Base-by-base conservation (phyloP, 2,329 filamentous ascomycete genomes). In the Verticillium isaacii region DNA sequence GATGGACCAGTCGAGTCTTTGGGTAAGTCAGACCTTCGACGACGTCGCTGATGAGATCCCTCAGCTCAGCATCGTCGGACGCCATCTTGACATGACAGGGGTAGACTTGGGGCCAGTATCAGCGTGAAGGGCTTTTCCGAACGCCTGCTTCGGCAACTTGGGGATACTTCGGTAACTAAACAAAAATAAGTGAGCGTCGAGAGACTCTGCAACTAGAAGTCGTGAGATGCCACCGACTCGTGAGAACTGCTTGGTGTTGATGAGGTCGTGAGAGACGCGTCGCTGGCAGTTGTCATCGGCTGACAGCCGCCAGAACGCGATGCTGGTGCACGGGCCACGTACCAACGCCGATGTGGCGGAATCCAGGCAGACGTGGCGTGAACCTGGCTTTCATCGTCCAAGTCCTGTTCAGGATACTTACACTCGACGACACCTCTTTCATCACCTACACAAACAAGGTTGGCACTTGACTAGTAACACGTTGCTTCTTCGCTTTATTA, bases 1-100 rank as follows among this genome's bases (percentile, higher is more conserved):
- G 23, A 7, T 65, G 14, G 61, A 61, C 19, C 45, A 58, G 14
- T 17, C 5, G 25, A 4, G 50, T 58, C 11, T 29, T 29, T 5
- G 17, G 4, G n/a, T 34, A 9, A 1, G 32, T 19, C 34, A 23
- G 32, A 58, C 57, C 66, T 32, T 70, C 63, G 34, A 78, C 66
- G 55, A 80, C 68, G 66, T 79, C 73, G 23, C 71, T 69, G 55
- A 77, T 70, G 34, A 80, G 68, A 32, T 70, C 63, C 59, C 69
- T 65, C 56, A 78, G 71, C 59, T 76, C 72, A 55, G 71, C 66
- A 61, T 75, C 72, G 62, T 66, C 65, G 19, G 67, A 60, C 25
- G 72, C 65, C 62, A 67, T 58, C 7, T 17, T 58, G 57, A 25
- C 37, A 50, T 50, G 45, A 50, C 45, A 23, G 8, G n/a, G 45